phyloP scores from a whole-genome alignment of 2,329 filamentous ascomycete species.

The Fusarium annulatum region DNA sequence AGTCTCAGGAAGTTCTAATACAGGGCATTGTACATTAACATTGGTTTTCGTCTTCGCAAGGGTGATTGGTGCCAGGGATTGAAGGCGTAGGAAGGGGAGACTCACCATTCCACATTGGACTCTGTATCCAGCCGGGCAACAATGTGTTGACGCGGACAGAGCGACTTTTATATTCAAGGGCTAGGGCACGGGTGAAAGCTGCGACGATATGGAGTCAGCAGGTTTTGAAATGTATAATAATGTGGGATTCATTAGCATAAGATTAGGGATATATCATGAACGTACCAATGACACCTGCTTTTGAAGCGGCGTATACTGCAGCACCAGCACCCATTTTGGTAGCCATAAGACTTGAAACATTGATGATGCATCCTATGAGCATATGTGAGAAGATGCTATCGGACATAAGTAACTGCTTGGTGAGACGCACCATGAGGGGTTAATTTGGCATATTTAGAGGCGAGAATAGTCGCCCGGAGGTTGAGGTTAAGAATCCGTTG shows the following conservation, averaged over 20 bases:
- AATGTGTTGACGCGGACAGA: conserved; percentile 83
- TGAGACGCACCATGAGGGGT: conserved; percentile 46
- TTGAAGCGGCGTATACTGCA: conserved; percentile 80
- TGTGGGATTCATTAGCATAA: conserved; percentile 29
- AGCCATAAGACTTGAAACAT: conserved; percentile 81
- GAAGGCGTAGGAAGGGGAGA: conserved; percentile 35
- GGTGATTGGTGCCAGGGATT: conserved; percentile 15
- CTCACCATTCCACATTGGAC: conserved; percentile 80
- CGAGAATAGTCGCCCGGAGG: conserved; percentile 72
- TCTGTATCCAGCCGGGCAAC: conserved; percentile 84
- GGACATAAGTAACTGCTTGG: background rate
- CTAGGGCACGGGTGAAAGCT: conserved; percentile 77
- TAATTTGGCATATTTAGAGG: conserved; percentile 62
- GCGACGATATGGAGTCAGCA: conserved; percentile 32
- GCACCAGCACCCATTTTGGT: conserved; percentile 75
- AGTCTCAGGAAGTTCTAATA: conserved; percentile 53
- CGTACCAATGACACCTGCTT: conserved; percentile 80
- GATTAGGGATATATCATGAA: conserved; percentile 31
- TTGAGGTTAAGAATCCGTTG: conserved; percentile 75
- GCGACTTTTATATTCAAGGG: conserved; percentile 68
- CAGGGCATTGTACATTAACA: conserved; percentile 55
- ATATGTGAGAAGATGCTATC: conserved; percentile 3
- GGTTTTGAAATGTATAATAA: conserved; percentile 40
- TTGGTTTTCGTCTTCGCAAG: conserved; percentile 28
- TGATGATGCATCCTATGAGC: conserved; percentile 75